Conservation (phyloP, 768 basidiomycete genomes). For the Tylopilus subfusipes region DNA sequence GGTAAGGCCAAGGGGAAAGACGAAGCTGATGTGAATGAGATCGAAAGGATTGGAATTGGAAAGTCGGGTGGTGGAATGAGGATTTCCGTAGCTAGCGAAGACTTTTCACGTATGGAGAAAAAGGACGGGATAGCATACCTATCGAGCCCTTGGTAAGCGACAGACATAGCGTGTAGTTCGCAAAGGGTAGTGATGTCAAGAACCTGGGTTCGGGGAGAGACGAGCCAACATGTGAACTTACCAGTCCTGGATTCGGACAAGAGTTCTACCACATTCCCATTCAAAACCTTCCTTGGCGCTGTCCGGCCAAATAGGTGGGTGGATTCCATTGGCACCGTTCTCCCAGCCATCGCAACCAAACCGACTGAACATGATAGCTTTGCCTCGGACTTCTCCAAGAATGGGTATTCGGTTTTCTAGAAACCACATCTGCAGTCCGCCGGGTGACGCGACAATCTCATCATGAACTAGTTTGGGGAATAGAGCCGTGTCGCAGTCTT, state of each 20-base stretch:
- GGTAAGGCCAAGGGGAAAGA: slow-evolving; percentile 81
- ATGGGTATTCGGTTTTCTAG: slow-evolving; percentile 75
- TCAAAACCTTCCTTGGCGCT: slow-evolving; percentile 67
- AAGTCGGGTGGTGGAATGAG: slow-evolving; percentile 42
- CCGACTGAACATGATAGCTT: slow-evolving; percentile 79
- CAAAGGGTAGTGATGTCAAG: not conserved
- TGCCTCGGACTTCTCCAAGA: slow-evolving; percentile 83
- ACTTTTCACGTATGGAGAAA: slow-evolving; percentile 81
- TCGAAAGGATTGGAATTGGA: slow-evolving; percentile 51
- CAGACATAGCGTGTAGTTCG: not conserved
- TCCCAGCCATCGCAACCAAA: slow-evolving; percentile 72
- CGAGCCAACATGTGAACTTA: slow-evolving; percentile 27
- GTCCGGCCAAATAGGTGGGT: slow-evolving; percentile 84
- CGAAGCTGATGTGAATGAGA: slow-evolving; percentile 80
- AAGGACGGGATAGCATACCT: slow-evolving; percentile 85
- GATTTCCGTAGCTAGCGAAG: slow-evolving; percentile 49
- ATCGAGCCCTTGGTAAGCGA: slow-evolving; percentile 5
- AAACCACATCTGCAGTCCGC: slow-evolving; percentile 67
- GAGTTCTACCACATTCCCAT: slow-evolving; percentile 70
- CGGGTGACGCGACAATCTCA: slow-evolving; percentile 55
- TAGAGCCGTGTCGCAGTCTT: slow-evolving; percentile 51
- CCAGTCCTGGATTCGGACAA: slow-evolving; percentile 86
- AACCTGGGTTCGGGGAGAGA: slow-evolving; percentile 1
- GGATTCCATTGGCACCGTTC: slow-evolving; percentile 76
- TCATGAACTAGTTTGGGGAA: slow-evolving; percentile 68